Evolutionary conservation across 441 rosid genomes (phyloP).

Genomic region (Brassica hybrid): DNA sequence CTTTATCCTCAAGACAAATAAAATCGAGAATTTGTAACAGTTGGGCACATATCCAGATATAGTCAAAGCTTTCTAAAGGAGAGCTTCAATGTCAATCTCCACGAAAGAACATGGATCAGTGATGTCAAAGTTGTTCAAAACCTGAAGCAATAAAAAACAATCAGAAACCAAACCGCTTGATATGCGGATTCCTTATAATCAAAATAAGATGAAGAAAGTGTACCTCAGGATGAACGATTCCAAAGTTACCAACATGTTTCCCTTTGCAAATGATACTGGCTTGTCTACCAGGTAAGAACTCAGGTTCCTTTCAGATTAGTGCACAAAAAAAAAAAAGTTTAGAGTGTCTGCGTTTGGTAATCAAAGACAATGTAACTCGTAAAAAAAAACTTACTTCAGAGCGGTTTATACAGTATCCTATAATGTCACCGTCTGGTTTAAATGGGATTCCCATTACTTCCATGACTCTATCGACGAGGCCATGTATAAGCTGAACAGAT

Average conservation of each 20-base stretch:
- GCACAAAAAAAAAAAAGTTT: background rate
- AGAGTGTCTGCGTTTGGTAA: constrained; percentile 3
- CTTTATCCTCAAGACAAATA: background rate
- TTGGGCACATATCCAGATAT: no score
- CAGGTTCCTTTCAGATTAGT: constrained; percentile 65
- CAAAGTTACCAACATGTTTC: constrained; percentile 74
- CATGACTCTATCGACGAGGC: constrained; percentile 90
- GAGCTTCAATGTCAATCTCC: constrained; percentile 71
- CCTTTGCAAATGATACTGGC: constrained; percentile 84
- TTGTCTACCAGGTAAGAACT: constrained; percentile 86
- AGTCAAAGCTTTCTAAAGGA: constrained; percentile 49
- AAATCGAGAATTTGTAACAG: background rate
- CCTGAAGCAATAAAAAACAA: constrained; percentile 50
- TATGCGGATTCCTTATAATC: background rate
- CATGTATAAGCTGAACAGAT: constrained; percentile 82
- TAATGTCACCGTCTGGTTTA: constrained; percentile 52
- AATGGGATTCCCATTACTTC: constrained; percentile 83
- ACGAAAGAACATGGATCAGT: constrained; percentile 86
- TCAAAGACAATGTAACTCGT: background rate
- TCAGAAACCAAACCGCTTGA: background rate
- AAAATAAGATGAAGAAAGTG: constrained; percentile 2
- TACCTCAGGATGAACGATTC: constrained; percentile 97
- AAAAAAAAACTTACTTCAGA: constrained; percentile 66
- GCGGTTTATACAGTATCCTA: constrained; percentile 65
- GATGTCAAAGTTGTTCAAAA: constrained; percentile 80